Conservation (phyloP, 129 eudicot genomes). For the Artemisia annua region DNA sequence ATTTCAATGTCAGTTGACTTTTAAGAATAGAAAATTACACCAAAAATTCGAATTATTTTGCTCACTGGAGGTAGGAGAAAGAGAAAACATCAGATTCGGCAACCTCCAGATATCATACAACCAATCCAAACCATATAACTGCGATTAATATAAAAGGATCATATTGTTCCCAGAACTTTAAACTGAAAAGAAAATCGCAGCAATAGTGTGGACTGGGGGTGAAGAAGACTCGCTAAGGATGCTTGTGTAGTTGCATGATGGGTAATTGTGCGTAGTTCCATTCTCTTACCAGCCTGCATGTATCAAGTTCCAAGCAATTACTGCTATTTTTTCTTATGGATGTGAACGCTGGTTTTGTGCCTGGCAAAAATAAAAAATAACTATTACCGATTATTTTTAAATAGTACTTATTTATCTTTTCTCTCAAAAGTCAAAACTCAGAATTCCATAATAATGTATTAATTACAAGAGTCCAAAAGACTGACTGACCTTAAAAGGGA, state of each 20-base stretch:
- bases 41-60: neutral
- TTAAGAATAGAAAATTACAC: conserved; percentile 8
- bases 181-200: neutral
- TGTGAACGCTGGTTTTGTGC: conserved; percentile 17
- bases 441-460: neutral
- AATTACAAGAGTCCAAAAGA: neutral
- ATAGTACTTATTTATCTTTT: too few relatives aligned
- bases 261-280: conserved; percentile 9
- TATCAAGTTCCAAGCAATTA: conserved; percentile 18
- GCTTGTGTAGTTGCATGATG: conserved; percentile 21
- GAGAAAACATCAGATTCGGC: neutral
- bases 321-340: neutral
- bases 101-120: conserved; percentile 1
- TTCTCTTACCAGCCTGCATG: conserved; percentile 5
- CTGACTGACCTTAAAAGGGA: conserved; percentile 32
- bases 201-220: neutral
- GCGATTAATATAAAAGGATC: conserved; percentile 1
- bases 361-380: neutral
- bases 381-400: neutral
- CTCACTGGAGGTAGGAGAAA: conserved; percentile 7
- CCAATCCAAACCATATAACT: conserved; percentile 2
- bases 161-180: conserved; percentile 14
- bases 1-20: conserved; percentile 6
- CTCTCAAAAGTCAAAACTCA: too few relatives aligned
- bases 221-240: neutral